Conservation (phyloP, 2,329 filamentous ascomycete genomes). For the Aspergillus quadricinctus region DNA sequence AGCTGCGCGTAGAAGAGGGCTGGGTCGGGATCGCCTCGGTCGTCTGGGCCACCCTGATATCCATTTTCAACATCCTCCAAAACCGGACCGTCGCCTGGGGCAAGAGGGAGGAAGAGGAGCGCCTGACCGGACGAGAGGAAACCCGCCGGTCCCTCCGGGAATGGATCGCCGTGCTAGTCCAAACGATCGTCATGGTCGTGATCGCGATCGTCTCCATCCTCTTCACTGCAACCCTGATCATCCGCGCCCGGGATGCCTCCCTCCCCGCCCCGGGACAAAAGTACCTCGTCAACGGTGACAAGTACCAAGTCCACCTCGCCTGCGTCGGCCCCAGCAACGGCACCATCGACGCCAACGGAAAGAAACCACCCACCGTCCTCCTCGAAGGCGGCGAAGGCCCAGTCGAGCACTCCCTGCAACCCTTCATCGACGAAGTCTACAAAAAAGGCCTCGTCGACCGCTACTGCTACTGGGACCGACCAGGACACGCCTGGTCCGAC, state of each 20-base stretch:
- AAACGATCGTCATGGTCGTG: slow-evolving; percentile 66
- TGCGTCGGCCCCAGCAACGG: slow-evolving; percentile 66
- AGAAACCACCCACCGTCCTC: slow-evolving; percentile 66
- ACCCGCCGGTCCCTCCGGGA: slow-evolving; percentile 75
- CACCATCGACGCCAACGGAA: slow-evolving; percentile 48
- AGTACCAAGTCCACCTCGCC: slow-evolving; percentile 82
- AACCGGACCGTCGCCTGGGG: slow-evolving; percentile 86
- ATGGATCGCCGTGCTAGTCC: slow-evolving; percentile 75
- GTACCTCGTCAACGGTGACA: slow-evolving; percentile 75
- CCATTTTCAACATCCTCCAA: slow-evolving; percentile 71
- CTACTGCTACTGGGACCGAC: slow-evolving; percentile 94
- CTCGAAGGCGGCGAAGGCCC: slow-evolving; percentile 79
- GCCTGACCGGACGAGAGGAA: slow-evolving; percentile 83
- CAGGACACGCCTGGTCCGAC: slow-evolving; percentile 83
- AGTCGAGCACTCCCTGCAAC: slow-evolving; percentile 72
- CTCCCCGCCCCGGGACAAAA: slow-evolving; percentile 68
- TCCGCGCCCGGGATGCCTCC: slow-evolving; percentile 74
- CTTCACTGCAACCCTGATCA: slow-evolving; percentile 71
- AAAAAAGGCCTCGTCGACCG: slow-evolving; percentile 76
- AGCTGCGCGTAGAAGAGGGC: slow-evolving; percentile 76
- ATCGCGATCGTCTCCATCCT: slow-evolving; percentile 67
- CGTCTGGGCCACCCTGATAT: slow-evolving; percentile 75
- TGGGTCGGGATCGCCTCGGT: slow-evolving; percentile 88
- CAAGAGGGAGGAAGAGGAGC: slow-evolving; percentile 87
- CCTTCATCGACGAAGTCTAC: slow-evolving; percentile 71